A percentile compares a stretch with the other conserved stretches of the same genome.
Evolutionary conservation across 2,329 filamentous ascomycete genomes (phyloP).

Genomic region (Diaporthe ampelina): DNA sequence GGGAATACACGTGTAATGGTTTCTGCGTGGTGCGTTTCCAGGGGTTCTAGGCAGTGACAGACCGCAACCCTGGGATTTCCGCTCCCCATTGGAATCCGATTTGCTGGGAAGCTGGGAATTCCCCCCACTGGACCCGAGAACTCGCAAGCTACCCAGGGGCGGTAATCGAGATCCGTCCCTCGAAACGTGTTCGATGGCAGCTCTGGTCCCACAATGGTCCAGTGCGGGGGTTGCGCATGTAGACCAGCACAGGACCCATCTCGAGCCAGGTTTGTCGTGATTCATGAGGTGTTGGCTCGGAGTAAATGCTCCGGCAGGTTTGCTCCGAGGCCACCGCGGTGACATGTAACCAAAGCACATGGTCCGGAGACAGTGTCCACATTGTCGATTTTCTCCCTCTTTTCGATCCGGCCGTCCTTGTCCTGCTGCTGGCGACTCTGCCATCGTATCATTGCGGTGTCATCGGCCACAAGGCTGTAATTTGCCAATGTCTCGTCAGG

Average conservation of each 20-base stretch:
- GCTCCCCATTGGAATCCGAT: background rate
- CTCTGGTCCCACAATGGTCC: background rate
- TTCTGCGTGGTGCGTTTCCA: background rate
- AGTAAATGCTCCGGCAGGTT: slow-evolving; percentile 28
- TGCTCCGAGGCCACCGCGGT: background rate
- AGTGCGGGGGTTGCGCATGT: background rate
- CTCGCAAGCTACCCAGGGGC: background rate
- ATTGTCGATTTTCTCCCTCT: slow-evolving; percentile 11
- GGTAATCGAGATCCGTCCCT: background rate
- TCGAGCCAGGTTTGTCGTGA: slow-evolving; percentile 18
- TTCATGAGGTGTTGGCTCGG: slow-evolving; percentile 16
- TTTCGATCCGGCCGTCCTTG: background rate
- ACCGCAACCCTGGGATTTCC: background rate
- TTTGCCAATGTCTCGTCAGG: slow-evolving; percentile 1
- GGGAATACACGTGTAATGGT: background rate
- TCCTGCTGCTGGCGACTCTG: background rate
- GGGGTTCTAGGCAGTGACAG: background rate
- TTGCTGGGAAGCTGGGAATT: background rate
- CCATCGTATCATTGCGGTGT: slow-evolving; percentile 6
- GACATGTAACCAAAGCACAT: background rate
- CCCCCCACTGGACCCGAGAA: background rate
- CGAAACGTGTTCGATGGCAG: background rate
- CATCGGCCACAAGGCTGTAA: slow-evolving; percentile 27
- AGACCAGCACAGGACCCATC: background rate
- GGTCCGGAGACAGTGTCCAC: background rate